Conservation (phyloP, 2,329 filamentous ascomycete species). For the Bimuria novae-zelandiae region DNA sequence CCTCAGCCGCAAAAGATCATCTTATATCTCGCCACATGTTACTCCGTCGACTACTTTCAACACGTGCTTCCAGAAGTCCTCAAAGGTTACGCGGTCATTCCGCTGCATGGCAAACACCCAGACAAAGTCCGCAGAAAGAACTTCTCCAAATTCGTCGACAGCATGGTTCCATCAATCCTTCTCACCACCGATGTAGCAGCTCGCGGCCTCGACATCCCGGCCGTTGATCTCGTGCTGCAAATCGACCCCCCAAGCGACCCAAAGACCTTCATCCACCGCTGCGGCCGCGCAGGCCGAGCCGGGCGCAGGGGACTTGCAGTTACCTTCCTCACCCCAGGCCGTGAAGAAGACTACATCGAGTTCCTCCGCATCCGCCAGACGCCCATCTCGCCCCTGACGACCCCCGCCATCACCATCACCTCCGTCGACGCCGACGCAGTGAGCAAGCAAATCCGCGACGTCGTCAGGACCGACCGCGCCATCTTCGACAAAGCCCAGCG, state of each 20-base stretch:
- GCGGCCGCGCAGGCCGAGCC: constrained; percentile 66
- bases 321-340: constrained; percentile 79
- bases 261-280: constrained; percentile 76
- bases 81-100: constrained; percentile 71
- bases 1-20: constrained; percentile 82
- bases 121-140: constrained; percentile 87
- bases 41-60: constrained; percentile 92
- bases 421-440: constrained; percentile 64
- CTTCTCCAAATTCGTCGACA: constrained; percentile 77
- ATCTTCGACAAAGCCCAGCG: constrained; percentile 87
- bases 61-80: constrained; percentile 76
- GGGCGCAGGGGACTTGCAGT: constrained; percentile 78
- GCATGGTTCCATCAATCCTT: constrained; percentile 76
- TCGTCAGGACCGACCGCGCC: constrained; percentile 64
- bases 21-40: constrained; percentile 90
- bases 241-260: constrained; percentile 85
- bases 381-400: constrained; percentile 68
- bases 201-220: constrained; percentile 86
- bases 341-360: constrained; percentile 86
- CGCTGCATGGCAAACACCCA: constrained; percentile 90
- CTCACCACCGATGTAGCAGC: constrained; percentile 93
- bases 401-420: constrained; percentile 61
- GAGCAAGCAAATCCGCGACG: constrained; percentile 64
- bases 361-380: constrained; percentile 89
- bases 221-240: constrained; percentile 89